Conservation (phyloP, 768 basidiomycete species). For the Suillus americanus region DNA sequence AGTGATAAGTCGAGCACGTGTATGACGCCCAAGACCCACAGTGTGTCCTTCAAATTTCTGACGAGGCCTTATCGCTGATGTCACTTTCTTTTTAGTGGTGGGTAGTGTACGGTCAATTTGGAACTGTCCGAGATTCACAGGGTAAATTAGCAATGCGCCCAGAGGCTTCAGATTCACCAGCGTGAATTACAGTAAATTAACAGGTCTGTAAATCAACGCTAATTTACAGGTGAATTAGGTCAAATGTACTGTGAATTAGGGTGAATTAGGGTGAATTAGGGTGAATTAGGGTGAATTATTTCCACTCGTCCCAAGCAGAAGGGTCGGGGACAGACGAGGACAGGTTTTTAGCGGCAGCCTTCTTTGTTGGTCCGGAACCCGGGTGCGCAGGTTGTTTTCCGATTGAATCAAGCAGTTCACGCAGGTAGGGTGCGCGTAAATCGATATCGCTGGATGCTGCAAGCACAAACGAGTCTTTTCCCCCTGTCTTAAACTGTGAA, state of each 20-base stretch:
- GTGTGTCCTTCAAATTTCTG: no score
- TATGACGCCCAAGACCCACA: no score
- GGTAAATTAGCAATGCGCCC: not conserved
- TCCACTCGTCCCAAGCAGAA: not conserved
- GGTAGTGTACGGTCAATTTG: not conserved
- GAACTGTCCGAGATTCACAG: not conserved
- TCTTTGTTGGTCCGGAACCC: not conserved
- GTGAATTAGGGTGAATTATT: not conserved
- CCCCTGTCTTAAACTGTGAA: not conserved
- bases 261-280: not conserved
- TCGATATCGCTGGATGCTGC: not conserved
- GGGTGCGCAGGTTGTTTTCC: not conserved
- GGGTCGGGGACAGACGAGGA: not conserved
- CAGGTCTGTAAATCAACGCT: not conserved
- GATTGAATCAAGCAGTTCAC: slow-evolving; percentile 7
- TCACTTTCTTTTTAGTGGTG: no score
- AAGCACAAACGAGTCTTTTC: not conserved
- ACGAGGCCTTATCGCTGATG: no score
- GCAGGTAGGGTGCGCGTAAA: slow-evolving; percentile 1
- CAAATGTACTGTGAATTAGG: not conserved
- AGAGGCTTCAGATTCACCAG: not conserved
- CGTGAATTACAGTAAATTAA: not conserved
- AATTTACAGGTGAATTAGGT: not conserved
- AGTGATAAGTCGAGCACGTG: no score
- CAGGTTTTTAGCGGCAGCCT: not conserved